Base-by-base conservation (phyloP, 345 rosid species). In the Brassica incana region DNA sequence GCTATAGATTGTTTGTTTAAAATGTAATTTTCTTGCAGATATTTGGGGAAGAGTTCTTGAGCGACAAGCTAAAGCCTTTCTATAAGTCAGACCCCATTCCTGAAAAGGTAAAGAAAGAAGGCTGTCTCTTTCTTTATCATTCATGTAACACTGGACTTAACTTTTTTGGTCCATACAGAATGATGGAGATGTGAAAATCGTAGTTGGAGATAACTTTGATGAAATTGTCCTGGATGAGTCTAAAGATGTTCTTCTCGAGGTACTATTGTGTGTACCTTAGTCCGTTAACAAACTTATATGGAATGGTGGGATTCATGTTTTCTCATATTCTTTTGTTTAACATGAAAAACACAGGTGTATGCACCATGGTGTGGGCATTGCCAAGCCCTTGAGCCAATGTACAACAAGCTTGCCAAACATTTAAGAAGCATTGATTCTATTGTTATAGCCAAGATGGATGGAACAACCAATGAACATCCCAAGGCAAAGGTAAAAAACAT, bases 311-410 rank as follows among this genome's bases (percentile, higher is more conserved):
- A 20, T 64, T 38, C 64, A 72, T 38, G 11, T 6, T 1, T 50
- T 60, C 65, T 80, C 71, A 50, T 5, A 8, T 30, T 50, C 11
- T 70, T 52, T 69, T 62, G 30, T 29, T 64, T 8, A n/a, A 48
- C 64, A 72, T 66, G 18, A 64, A 63, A 80, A 59, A 79, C 23
- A 73, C 84, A 95, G 99, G 89, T 95, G 62, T 88, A 95, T 80
- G 98, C 99, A 71, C 97, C 99, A 62, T 93, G 99, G 99, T 95
- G 99, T 76, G 99, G 99, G 69, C 99, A 95, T 85, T 95, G 99
- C 85, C 97, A 95, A 87, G 77, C 98, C 35, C 85, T 95, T 33
- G 99, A 95, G 84, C 97, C 97, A 64, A 90, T 90, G 61, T 95
- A 93, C 66, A 85, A 88, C 91, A 95, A 95, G 78, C 97, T 95